Conservation (phyloP, 1,139 yeast genomes). For the Zygosaccharomyces pseudobailii region DNA sequence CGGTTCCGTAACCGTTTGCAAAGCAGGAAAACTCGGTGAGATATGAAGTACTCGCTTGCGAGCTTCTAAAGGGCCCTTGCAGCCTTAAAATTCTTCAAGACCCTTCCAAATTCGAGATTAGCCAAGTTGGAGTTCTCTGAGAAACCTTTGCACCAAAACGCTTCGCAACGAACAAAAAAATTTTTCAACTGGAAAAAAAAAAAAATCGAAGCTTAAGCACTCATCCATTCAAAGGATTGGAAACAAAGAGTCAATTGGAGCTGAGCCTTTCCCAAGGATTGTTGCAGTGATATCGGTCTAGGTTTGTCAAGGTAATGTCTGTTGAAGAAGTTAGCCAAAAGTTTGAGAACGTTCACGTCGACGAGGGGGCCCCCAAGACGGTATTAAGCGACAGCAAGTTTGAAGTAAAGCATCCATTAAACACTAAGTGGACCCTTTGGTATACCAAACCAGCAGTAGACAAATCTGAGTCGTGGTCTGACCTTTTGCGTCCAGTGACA, state of each 20-base stretch:
- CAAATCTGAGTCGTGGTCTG: constrained; percentile 84
- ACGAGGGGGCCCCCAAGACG: constrained; percentile 21
- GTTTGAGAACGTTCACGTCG: constrained; percentile 28
- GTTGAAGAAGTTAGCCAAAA: constrained; percentile 35
- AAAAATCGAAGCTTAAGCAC: not conserved
- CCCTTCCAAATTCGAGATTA: not conserved
- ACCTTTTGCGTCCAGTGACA: constrained; percentile 87
- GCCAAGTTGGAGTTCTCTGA: not conserved
- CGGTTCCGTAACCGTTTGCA: not conserved
- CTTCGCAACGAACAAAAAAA: constrained; percentile 2
- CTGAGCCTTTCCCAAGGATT: constrained; percentile 2
- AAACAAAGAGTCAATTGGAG: not conserved
- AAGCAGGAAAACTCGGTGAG: not conserved
- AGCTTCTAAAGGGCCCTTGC: not conserved
- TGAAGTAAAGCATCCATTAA: constrained; percentile 71
- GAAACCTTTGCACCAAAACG: constrained; percentile 3
- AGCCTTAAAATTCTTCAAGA: not conserved
- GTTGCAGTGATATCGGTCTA: constrained; percentile 1
- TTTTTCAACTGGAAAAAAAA: not conserved
- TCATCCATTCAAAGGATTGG: not conserved
- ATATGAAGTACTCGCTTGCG: not conserved
- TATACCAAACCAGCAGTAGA: constrained; percentile 89
- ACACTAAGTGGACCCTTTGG: constrained; percentile 96
- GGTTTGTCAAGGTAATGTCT: constrained; percentile 24
- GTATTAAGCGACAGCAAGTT: constrained; percentile 32